Evolutionary conservation across 2,329 filamentous ascomycete genomes (phyloP), one percentile per base, ranked within the genome.

Genomic region (Neonectria punicea): DNA sequence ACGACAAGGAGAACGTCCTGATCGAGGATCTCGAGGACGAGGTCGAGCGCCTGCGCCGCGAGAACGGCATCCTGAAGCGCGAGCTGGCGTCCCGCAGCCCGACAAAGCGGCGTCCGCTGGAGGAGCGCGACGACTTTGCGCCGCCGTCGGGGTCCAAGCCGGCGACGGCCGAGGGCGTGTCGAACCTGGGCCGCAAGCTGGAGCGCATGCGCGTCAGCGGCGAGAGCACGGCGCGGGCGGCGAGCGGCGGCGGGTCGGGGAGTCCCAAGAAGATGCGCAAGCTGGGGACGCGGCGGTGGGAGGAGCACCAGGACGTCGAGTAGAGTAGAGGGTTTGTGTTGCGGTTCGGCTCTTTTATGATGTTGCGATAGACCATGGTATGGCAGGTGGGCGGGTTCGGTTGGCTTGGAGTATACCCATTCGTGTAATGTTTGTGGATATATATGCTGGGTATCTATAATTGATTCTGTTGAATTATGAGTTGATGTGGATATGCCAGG

Each of bases 11-110:
- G 75, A 90, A 90, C 49, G 80, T 87, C 2, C 77, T 87, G 2
- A 81, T 90, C 6, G 87, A 91, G 73, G 86, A 91, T 50, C 80
- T 94, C 1, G 88, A 92, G 72, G 80, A 88, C 54, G 92, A 94
- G 74, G 93, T 94, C 59, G 89, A 92, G 65, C 83, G 87, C 3
- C 82, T 95, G 41, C 85, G 89, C 14, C 85, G 86, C 25, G 91
- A 92, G 72, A 83, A 93, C 20, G 84, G 84, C 1, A 81, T 89
- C 3, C 77, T 94, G 25, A 89, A 89, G 74, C 86, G 91, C 39
- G 91, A 94, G 78, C 75, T 93, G 6, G 82, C 82, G 0, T 83
- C 82, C 14, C 85, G 88, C 58, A 93, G 89, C 59, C 91, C 91
- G 0, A 87, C 83, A 4, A 91, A 88, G 78, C 81, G 87, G 39